A percentile compares a stretch with the other conserved stretches of the same genome.
These are phyloP conservation scores for Fusarium sp. DNA, from an alignment of 2,329 filamentous ascomycete species.

Conservation along the genomic window DNA sequence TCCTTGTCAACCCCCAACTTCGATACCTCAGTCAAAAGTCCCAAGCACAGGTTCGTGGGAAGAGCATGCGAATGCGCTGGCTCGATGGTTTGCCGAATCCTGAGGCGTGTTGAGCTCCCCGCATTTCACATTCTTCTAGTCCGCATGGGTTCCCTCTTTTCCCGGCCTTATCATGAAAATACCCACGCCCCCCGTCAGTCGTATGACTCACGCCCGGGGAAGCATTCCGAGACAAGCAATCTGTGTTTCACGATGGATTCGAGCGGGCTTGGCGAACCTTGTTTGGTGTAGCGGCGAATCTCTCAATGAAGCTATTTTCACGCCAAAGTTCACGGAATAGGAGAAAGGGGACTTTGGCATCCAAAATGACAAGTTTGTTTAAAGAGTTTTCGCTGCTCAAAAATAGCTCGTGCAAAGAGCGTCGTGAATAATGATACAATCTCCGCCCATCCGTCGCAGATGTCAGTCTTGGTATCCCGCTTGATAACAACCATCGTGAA, in stretches of 20 bases:
- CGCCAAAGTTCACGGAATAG: not conserved
- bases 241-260: constrained; percentile 43
- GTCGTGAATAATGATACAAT: constrained; percentile 53
- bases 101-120: constrained; percentile 23
- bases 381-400: constrained; percentile 24
- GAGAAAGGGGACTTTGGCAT: not conserved
- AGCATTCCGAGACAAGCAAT: constrained; percentile 35
- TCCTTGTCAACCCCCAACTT: constrained; percentile 27
- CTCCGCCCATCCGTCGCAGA: constrained; percentile 35
- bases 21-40: constrained; percentile 19
- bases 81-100: constrained; percentile 20
- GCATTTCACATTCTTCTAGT: constrained; percentile 29
- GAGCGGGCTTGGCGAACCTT: constrained; percentile 28
- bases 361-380: constrained; percentile 15
- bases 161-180: constrained; percentile 13
- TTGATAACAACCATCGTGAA: constrained; percentile 32
- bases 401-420: constrained; percentile 40
- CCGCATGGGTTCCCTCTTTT: constrained; percentile 33
- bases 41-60: constrained; percentile 9
- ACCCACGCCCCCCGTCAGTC: constrained; percentile 20
- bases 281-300: constrained; percentile 7
- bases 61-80: not conserved
- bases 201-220: constrained; percentile 45
- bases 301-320: constrained; percentile 22
- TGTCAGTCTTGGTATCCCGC: constrained; percentile 46